Conservation (phyloP, 2,329 filamentous ascomycete species). For the Thelonectria rubi region DNA sequence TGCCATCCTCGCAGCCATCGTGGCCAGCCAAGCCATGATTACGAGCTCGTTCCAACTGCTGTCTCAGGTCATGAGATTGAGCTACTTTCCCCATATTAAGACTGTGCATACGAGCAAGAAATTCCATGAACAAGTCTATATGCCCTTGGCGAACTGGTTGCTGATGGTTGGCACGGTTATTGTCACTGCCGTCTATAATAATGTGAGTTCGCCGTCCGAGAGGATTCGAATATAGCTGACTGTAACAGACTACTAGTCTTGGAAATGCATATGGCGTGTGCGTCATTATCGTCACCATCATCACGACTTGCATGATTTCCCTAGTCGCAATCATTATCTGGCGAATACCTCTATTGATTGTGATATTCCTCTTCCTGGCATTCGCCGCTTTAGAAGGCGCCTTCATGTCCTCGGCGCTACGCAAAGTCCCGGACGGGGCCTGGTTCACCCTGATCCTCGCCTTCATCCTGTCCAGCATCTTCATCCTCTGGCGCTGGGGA, state of each 20-base stretch:
- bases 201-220: constrained; percentile 51
- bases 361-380: constrained; percentile 67
- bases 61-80: constrained; percentile 72
- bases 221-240: background rate
- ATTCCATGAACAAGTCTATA: constrained; percentile 78
- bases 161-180: constrained; percentile 77
- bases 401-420: constrained; percentile 73
- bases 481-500: constrained; percentile 80
- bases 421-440: constrained; percentile 76
- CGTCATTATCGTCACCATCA: constrained; percentile 80
- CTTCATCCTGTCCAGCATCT: constrained; percentile 66
- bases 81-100: constrained; percentile 78
- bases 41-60: constrained; percentile 74
- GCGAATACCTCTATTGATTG: constrained; percentile 66
- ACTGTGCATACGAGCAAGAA: constrained; percentile 72
- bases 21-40: constrained; percentile 81
- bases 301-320: constrained; percentile 74
- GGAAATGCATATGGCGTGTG: constrained; percentile 81
- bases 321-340: constrained; percentile 76
- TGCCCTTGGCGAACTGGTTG: constrained; percentile 78
- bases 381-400: constrained; percentile 72
- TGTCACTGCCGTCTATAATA: constrained; percentile 75
- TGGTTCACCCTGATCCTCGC: constrained; percentile 78
- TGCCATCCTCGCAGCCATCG: constrained; percentile 74
- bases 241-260: constrained; percentile 65